A percentile compares a stretch with the other conserved stretches of the same genome.
These are phyloP conservation scores for Chlorella variabilis DNA, from an alignment of 163 green algal genomes.

Conservation along the genomic window DNA sequence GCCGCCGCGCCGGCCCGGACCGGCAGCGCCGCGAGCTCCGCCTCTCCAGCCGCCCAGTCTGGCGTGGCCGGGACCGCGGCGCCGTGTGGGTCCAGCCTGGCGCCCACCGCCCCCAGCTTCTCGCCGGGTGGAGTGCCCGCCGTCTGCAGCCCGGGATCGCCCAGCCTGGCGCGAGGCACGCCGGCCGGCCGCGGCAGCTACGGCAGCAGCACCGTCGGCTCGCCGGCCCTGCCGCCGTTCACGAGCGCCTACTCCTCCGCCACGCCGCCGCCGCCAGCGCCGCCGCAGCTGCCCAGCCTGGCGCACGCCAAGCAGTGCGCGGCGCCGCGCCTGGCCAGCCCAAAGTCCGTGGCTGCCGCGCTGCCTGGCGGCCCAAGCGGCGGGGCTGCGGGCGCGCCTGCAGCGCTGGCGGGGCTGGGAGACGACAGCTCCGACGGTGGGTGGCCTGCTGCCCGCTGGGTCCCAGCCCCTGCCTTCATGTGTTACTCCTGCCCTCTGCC, in stretches of 20 bases:
- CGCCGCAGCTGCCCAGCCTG: background rate
- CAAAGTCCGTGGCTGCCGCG: background rate
- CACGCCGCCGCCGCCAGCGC: background rate
- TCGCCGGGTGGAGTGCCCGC: background rate
- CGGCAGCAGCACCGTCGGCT: background rate
- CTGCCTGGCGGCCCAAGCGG: too few species aligned
- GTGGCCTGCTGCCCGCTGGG: too few species aligned
- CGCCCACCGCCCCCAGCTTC: background rate
- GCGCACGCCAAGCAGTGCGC: too few species aligned
- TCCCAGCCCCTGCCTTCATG: background rate
- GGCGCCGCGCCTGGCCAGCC: background rate
- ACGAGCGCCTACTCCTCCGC: background rate
- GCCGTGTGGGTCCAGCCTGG: too few species aligned
- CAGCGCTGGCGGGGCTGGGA: too few species aligned
- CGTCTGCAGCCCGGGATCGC: background rate
- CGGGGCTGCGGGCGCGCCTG: too few species aligned
- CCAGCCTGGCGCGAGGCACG: background rate
- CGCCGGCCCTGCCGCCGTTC: background rate
- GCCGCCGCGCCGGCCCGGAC: background rate
- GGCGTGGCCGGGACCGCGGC: too few species aligned
- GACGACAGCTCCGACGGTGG: slow-evolving; percentile 9
- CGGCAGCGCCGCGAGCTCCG: too few species aligned
- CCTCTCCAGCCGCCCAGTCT: too few species aligned
- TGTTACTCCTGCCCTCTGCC: background rate
- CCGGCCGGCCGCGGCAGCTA: background rate